Conservation (phyloP, 208 protist species). For the Trypanosoma brucei region DNA sequence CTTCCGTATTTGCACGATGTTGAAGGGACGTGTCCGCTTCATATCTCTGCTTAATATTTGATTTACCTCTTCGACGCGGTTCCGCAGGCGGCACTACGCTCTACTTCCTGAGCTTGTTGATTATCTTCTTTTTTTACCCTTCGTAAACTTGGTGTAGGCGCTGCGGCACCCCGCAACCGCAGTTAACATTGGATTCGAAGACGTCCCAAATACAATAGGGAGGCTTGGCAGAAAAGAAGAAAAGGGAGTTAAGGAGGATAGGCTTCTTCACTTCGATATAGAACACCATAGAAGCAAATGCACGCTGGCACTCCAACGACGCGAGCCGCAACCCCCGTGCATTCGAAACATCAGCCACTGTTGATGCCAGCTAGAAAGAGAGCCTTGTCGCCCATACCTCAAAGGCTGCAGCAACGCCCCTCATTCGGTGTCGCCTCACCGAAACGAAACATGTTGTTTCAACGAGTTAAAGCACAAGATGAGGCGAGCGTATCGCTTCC, state of each 20-base stretch:
- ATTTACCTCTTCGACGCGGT: too few species aligned
- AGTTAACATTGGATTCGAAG: too few species aligned
- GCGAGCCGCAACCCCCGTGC: slow-evolving; percentile 11
- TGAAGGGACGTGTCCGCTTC: too few species aligned
- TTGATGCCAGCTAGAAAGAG: slow-evolving; percentile 6
- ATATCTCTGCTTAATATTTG: too few species aligned
- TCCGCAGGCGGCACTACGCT: too few species aligned
- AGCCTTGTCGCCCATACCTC: slow-evolving; percentile 2
- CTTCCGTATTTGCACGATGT: too few species aligned
- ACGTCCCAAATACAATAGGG: not conserved
- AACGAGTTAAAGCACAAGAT: slow-evolving; percentile 2
- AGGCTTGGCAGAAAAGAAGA: not conserved
- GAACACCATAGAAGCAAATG: slow-evolving; percentile 9
- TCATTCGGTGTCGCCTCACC: slow-evolving; percentile 5
- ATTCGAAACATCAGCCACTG: slow-evolving; percentile 7
- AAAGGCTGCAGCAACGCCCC: not conserved
- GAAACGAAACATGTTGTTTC: slow-evolving; percentile 3
- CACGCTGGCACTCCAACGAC: not conserved
- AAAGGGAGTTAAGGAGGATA: not conserved
- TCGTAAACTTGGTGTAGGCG: too few species aligned
- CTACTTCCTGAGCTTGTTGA: too few species aligned
- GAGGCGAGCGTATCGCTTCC: slow-evolving; percentile 9
- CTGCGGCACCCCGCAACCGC: too few species aligned
- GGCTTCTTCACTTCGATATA: not conserved
- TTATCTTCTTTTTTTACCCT: too few species aligned